phyloP scores from a whole-genome alignment of 202 grass and related monocot genomes.

The Hordeum pubiflorum region DNA sequence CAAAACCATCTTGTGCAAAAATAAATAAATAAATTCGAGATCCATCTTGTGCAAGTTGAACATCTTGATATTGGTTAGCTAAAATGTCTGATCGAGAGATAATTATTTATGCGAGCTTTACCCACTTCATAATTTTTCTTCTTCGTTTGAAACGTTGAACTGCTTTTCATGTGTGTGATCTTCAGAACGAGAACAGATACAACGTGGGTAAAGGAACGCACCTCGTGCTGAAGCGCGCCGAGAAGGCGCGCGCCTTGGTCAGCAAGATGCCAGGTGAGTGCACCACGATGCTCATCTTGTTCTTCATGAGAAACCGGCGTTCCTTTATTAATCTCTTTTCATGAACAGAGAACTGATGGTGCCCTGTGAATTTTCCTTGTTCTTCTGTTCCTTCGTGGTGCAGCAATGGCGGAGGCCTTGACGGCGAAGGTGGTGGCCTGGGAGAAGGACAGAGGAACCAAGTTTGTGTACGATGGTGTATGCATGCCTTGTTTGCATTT shows the following conservation, averaged over 20 bases:
- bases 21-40: too few relatives aligned
- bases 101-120: neutral
- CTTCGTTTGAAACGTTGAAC: neutral
- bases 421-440: constrained; percentile 51
- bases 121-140: neutral
- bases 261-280: constrained; percentile 72
- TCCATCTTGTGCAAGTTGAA: neutral
- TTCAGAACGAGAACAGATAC: constrained; percentile 86
- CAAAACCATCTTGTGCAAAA: too few relatives aligned
- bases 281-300: neutral
- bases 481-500: constrained; percentile 21
- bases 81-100: neutral
- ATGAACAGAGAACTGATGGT: neutral
- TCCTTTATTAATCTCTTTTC: too few relatives aligned
- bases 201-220: constrained; percentile 76
- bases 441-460: constrained; percentile 61
- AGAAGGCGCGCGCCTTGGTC: constrained; percentile 79
- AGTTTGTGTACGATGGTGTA: constrained; percentile 86
- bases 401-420: constrained; percentile 75
- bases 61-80: neutral
- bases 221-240: constrained; percentile 62
- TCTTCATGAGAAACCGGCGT: neutral
- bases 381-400: neutral
- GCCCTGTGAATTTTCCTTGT: neutral
- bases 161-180: neutral